Base-by-base conservation (phyloP, 106 monocot species). In the Platanthera guangdongensis region DNA sequence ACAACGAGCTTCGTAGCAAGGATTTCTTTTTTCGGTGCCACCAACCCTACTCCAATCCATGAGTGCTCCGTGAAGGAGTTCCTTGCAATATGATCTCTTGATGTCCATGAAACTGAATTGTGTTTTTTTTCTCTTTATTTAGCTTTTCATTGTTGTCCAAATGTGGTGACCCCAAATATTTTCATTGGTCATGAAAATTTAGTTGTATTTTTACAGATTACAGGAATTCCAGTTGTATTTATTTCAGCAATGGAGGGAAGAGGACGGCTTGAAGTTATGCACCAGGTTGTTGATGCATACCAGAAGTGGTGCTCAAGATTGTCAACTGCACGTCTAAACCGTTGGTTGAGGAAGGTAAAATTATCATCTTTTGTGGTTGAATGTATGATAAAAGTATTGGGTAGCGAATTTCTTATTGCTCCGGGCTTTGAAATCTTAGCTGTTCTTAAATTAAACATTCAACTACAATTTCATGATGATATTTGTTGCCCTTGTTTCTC, bases 161-260 rank as follows among this genome's bases (percentile, higher is more conserved):
- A 39, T 55, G 2, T 7, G 4, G 1, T 19, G 59, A 60, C 21
- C 21, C 39, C 7, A 60, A 57, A 6, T 60, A 19, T 60, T 60
- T n/a, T 32, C 32, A 39, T 55, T 46, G 52, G 55, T 57, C 6
- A 16, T 75, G 54, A 50, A 11, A 13, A 10, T 47, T 78, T 74
- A 74, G 3, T 75, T 8, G 45, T 16, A 8, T 67, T 16, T 55
- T 55, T 13, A 39, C 81, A 94, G 94, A 80, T 94, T 59, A 87
- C 93, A n/a, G 96, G 93, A 14, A 87, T 99, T 78, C 97, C 97
- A 16, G 92, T 99, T 32, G 82, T 99, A 19, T 99, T 99, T 85
- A 74, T 99, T 86, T 99, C 97, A 15, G 97, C 97, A 28, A 67
- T 94, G 75, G 97, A 99, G 74, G 97, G 97, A 67, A 82, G 72